A percentile compares a stretch with the other conserved stretches of the same genome.
phyloP scores from a whole-genome alignment of 169 alveolate genomes.

The Plasmodium vinckei region DNA sequence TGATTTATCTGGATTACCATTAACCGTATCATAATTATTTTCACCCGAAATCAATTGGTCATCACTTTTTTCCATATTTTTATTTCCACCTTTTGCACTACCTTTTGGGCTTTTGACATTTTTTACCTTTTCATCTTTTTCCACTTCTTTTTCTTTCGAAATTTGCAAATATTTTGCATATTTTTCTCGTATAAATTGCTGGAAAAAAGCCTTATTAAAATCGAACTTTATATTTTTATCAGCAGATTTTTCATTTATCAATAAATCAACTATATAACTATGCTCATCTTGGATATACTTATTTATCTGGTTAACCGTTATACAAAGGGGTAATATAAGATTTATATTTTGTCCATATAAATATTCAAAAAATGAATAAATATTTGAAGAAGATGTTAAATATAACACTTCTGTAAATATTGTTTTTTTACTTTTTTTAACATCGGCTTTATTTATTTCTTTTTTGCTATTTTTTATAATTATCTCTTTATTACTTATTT shows the following conservation, averaged over 20 bases:
- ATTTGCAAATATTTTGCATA: slow-evolving; percentile 35
- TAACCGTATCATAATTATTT: slow-evolving; percentile 17
- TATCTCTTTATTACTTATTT: slow-evolving; percentile 58
- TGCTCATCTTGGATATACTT: slow-evolving; percentile 63
- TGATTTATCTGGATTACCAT: slow-evolving; percentile 45
- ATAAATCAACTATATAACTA: slow-evolving; percentile 32
- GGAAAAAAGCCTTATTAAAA: slow-evolving; percentile 34
- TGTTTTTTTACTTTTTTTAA: slow-evolving; percentile 40
- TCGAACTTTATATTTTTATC: slow-evolving; percentile 27
- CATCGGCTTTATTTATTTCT: slow-evolving; percentile 54
- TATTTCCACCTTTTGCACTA: neutral
- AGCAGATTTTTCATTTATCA: slow-evolving; percentile 21
- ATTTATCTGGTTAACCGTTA: slow-evolving; percentile 68
- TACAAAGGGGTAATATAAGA: slow-evolving; percentile 59
- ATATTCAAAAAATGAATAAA: slow-evolving; percentile 72
- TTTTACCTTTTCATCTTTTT: neutral
- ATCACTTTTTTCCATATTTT: neutral
- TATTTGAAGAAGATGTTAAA: slow-evolving; percentile 63
- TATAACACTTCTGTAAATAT: slow-evolving; percentile 71
- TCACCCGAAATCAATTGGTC: neutral
- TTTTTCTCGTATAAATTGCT: slow-evolving; percentile 39
- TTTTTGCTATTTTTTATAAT: slow-evolving; percentile 33
- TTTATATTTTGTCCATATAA: slow-evolving; percentile 58
- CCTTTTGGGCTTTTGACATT: neutral
- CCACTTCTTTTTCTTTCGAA: neutral